Evolutionary conservation across 2,329 filamentous ascomycete species (phyloP).

Genomic region (Colletotrichum somersetense): DNA sequence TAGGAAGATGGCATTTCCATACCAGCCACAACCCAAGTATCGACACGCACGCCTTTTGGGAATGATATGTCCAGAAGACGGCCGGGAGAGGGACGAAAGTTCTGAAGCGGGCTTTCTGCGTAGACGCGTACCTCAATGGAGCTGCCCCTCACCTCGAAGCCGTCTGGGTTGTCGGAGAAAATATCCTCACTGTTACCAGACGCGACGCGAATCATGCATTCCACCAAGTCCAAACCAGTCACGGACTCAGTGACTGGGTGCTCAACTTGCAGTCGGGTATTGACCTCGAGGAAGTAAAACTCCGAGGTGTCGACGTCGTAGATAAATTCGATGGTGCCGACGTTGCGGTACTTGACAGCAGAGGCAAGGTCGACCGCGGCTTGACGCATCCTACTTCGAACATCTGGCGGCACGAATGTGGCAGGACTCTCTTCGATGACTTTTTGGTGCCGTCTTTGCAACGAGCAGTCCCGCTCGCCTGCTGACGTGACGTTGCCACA

Average conservation of each 20-base stretch:
- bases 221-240: slow-evolving; percentile 55
- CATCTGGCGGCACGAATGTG: slow-evolving; percentile 48
- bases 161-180: slow-evolving; percentile 14
- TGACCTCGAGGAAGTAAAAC: slow-evolving; percentile 64
- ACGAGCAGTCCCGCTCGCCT: slow-evolving; percentile 64
- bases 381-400: slow-evolving; percentile 52
- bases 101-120: slow-evolving; percentile 74
- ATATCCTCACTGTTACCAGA: slow-evolving; percentile 60
- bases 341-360: slow-evolving; percentile 55
- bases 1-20: slow-evolving; percentile 81
- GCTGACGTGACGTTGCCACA: slow-evolving; percentile 54
- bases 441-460: slow-evolving; percentile 65
- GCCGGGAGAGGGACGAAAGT: slow-evolving; percentile 78
- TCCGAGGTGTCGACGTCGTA: slow-evolving; percentile 52
- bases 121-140: slow-evolving; percentile 81
- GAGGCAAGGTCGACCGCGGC: slow-evolving; percentile 54
- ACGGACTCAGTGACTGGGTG: slow-evolving; percentile 57
- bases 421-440: slow-evolving; percentile 63
- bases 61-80: slow-evolving; percentile 72
- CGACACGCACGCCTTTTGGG: slow-evolving; percentile 71
- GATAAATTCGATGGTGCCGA: slow-evolving; percentile 61
- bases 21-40: slow-evolving; percentile 77
- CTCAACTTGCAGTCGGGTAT: slow-evolving; percentile 63
- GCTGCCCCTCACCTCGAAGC: slow-evolving; percentile 67
- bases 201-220: slow-evolving; percentile 47